A percentile compares a stretch with the other conserved stretches of the same genome.
Evolutionary conservation across 2,329 filamentous ascomycete genomes (phyloP).

Genomic region (Pseudogymnoascus verrucosus): DNA sequence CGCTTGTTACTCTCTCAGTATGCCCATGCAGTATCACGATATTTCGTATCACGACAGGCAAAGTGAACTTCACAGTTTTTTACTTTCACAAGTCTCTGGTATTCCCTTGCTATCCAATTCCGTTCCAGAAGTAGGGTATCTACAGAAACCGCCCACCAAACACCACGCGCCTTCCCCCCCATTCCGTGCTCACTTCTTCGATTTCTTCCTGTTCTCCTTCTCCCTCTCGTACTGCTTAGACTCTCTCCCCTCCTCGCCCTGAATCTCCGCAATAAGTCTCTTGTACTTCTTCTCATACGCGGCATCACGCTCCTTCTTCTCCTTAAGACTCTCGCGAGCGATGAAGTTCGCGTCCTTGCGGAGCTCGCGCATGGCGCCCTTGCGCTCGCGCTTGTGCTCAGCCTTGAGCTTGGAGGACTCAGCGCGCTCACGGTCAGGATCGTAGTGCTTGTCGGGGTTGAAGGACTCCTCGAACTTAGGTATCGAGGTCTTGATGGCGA

Average conservation of each 20-base stretch:
- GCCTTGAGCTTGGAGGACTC: constrained; percentile 76
- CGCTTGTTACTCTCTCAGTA: not conserved
- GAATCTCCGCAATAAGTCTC: constrained; percentile 86
- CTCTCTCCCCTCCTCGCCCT: constrained; percentile 83
- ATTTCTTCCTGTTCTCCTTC: constrained; percentile 65
- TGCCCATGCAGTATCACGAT: not conserved
- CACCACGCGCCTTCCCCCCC: not conserved
- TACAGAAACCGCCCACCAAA: constrained; percentile 4
- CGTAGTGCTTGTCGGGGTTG: constrained; percentile 95
- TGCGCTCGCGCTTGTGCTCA: constrained; percentile 91
- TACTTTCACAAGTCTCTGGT: not conserved
- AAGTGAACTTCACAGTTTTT: not conserved
- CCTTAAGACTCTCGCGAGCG: constrained; percentile 75
- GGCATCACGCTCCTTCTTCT: constrained; percentile 89
- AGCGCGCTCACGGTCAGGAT: constrained; percentile 82
- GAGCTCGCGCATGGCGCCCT: constrained; percentile 88
- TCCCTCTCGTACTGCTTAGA: constrained; percentile 84
- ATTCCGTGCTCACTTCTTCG: constrained; percentile 36
- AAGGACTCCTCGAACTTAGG: constrained; percentile 96
- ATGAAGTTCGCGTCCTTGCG: constrained; percentile 94
- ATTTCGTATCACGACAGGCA: not conserved
- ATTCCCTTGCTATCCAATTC: constrained; percentile 1
- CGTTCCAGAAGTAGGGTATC: constrained; percentile 1
- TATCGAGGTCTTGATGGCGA: constrained; percentile 79
- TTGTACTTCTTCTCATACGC: constrained; percentile 97